Conservation (phyloP, 2,329 filamentous ascomycete genomes). For the Ophiostoma tasmaniense region DNA sequence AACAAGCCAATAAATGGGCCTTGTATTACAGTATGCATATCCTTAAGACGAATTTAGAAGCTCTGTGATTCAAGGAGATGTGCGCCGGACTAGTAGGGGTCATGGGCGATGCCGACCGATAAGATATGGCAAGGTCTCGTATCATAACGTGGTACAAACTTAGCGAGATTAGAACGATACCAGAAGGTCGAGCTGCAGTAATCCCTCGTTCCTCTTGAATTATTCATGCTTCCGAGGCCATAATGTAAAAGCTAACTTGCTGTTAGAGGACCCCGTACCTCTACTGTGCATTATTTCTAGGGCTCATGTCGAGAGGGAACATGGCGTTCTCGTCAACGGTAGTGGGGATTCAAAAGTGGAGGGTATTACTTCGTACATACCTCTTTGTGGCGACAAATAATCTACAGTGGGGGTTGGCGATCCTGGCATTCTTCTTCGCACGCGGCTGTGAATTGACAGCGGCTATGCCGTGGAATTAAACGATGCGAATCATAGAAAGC, state of each 20-base stretch:
- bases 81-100: neutral
- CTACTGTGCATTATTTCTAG: too few relatives aligned
- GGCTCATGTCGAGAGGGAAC: neutral
- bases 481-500: neutral
- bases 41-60: neutral
- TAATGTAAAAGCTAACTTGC: neutral
- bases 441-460: neutral
- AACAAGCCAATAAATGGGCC: neutral
- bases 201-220: neutral
- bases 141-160: neutral
- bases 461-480: neutral
- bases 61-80: neutral
- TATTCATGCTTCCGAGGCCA: neutral
- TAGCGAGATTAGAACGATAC: neutral
- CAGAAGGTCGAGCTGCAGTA: neutral
- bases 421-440: neutral
- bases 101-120: neutral
- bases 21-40: neutral
- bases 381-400: neutral
- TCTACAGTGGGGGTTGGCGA: neutral
- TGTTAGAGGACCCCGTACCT: neutral
- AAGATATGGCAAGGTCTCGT: neutral
- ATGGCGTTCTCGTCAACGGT: neutral
- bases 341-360: slow-evolving; percentile 1
- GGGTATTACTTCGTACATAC: too few relatives aligned